A percentile compares a stretch with the other conserved stretches of the same genome.
These are phyloP conservation scores for Fusarium sp. DNA, from an alignment of 2,329 filamentous ascomycete species.

Conservation along the genomic window DNA sequence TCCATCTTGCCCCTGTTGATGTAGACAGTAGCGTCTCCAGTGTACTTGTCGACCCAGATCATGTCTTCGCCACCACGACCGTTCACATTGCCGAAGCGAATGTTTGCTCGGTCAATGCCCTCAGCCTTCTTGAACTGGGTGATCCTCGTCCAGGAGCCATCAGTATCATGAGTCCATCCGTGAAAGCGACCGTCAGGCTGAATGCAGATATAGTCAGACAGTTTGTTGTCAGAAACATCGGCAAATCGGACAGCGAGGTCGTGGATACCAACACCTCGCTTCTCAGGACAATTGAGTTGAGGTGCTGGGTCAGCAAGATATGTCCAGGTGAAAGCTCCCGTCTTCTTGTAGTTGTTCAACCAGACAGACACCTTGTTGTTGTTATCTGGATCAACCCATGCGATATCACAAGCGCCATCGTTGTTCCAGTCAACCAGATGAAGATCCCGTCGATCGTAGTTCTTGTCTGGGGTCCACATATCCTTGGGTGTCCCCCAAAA, in stretches of 20 bases:
- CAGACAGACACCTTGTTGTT: slow-evolving; percentile 13
- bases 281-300: neutral
- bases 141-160: slow-evolving; percentile 4
- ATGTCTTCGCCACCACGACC: slow-evolving; percentile 9
- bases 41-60: slow-evolving; percentile 31
- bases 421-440: slow-evolving; percentile 18
- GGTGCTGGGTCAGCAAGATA: slow-evolving; percentile 6
- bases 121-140: slow-evolving; percentile 17
- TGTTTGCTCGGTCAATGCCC: slow-evolving; percentile 19
- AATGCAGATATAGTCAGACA: slow-evolving; percentile 19
- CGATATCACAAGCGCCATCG: slow-evolving; percentile 16
- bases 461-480: neutral
- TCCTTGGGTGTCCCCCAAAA: neutral
- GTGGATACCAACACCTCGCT: slow-evolving; percentile 1
- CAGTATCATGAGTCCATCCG: slow-evolving; percentile 10
- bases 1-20: slow-evolving; percentile 12
- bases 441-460: slow-evolving; percentile 3
- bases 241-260: slow-evolving; percentile 9
- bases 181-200: slow-evolving; percentile 5
- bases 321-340: neutral
- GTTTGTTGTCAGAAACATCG: slow-evolving; percentile 48
- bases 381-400: slow-evolving; percentile 3
- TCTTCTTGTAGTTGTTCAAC: slow-evolving; percentile 10
- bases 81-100: slow-evolving; percentile 23
- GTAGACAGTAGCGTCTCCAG: slow-evolving; percentile 7